Percentiles rank a stretch among this genome's conserved stretches.
These are phyloP conservation scores for Colletotrichum destructivum DNA, from an alignment of 2,329 filamentous ascomycete genomes.

Conservation along the genomic window DNA sequence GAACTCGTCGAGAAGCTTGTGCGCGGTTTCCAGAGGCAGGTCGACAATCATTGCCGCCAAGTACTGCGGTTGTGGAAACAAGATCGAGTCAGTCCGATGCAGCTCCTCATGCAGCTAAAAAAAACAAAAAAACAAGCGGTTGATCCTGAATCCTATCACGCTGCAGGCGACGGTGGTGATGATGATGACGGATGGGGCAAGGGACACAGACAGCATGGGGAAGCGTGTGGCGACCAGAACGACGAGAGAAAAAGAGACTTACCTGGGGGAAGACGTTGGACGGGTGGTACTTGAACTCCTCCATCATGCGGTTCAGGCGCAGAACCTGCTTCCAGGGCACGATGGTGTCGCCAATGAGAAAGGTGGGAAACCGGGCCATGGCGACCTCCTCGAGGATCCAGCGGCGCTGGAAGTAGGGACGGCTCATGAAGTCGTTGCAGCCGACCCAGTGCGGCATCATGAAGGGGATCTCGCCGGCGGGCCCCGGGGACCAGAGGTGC, in stretches of 20 bases:
- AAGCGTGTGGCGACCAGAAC: too few species aligned
- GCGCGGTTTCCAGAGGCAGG: slow-evolving; percentile 45
- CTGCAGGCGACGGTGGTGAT: background rate
- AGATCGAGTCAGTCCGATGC: slow-evolving; percentile 14
- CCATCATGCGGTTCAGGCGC: slow-evolving; percentile 52
- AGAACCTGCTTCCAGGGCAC: slow-evolving; percentile 55
- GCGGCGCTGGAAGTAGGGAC: slow-evolving; percentile 53
- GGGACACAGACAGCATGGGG: background rate
- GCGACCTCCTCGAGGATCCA: slow-evolving; percentile 57
- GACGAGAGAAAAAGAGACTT: background rate
- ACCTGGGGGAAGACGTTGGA: slow-evolving; percentile 50
- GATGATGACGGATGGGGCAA: background rate
- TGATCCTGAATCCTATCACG: background rate
- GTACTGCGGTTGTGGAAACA: slow-evolving; percentile 23
- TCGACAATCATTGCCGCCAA: slow-evolving; percentile 43
- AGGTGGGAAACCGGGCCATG: slow-evolving; percentile 49
- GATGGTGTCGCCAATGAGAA: slow-evolving; percentile 53
- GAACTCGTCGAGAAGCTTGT: slow-evolving; percentile 45
- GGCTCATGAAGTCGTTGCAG: slow-evolving; percentile 49
- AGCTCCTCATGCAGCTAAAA: background rate
- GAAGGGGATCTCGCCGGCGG: slow-evolving; percentile 45
- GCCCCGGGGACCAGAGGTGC: slow-evolving; percentile 46
- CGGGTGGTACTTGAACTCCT: slow-evolving; percentile 53
- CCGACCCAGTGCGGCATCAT: slow-evolving; percentile 45
- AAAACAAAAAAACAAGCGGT: background rate